These are phyloP conservation scores for Polygonum aviculare DNA, from an alignment of 148 eudicot genomes.

Conservation along the genomic window DNA sequence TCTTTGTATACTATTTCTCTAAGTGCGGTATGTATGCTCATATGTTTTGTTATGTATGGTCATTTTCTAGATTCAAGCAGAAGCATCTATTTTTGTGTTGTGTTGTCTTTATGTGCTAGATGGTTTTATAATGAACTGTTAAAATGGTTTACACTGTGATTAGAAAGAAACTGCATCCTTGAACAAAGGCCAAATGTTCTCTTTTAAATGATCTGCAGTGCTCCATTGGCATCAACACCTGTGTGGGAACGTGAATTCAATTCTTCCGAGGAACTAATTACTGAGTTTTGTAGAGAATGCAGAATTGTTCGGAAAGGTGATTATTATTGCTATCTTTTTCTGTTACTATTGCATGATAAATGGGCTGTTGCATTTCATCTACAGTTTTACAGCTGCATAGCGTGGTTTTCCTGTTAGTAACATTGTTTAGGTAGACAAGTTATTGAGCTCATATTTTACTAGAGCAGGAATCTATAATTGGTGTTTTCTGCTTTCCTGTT, in stretches of 20 bases:
- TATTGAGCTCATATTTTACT: neutral
- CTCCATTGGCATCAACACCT: slow-evolving; percentile 86
- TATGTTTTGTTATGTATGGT: neutral
- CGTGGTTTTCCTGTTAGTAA: neutral
- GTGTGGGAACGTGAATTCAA: slow-evolving; percentile 91
- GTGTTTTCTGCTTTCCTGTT: neutral
- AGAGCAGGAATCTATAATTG: neutral
- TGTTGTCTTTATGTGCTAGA: neutral
- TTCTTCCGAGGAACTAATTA: slow-evolving; percentile 89
- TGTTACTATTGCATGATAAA: neutral
- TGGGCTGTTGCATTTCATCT: neutral
- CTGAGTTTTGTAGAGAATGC: slow-evolving; percentile 99
- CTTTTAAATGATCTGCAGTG: slow-evolving; percentile 45
- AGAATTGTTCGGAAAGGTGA: slow-evolving; percentile 97
- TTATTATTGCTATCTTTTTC: slow-evolving; percentile 5
- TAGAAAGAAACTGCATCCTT: neutral
- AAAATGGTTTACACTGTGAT: slow-evolving; percentile 14
- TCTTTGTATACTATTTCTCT: neutral
- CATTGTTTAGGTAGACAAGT: neutral
- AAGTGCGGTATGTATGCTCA: neutral
- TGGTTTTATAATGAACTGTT: neutral
- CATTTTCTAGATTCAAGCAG: neutral
- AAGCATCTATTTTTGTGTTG: neutral
- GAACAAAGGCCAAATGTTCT: neutral
- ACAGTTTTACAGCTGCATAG: neutral